A percentile compares a stretch with the other conserved stretches of the same genome.
phyloP scores from a whole-genome alignment of 306 rosid genomes.

The Quercus bicolor region DNA sequence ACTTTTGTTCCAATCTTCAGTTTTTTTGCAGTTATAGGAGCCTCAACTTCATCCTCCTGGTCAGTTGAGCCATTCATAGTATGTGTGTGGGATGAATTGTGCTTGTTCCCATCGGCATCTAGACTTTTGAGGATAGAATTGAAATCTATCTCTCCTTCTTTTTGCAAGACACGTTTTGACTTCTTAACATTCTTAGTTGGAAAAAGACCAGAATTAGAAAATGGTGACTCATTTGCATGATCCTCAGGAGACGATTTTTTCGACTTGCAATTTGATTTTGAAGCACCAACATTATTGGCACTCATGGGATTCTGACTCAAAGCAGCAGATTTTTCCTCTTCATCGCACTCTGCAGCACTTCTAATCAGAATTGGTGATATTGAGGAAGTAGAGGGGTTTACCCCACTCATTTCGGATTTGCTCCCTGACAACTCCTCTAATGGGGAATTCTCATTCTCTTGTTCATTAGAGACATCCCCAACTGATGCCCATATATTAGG shows the following conservation, averaged over 20 bases:
- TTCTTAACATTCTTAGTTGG: constrained; percentile 30
- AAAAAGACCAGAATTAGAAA: constrained; percentile 30
- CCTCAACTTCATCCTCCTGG: constrained; percentile 31
- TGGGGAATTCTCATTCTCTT: constrained; percentile 35
- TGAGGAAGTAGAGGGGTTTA: constrained; percentile 34
- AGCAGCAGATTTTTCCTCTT: constrained; percentile 62
- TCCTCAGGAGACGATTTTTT: constrained; percentile 20
- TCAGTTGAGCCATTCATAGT: neutral
- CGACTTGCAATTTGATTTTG: constrained; percentile 26
- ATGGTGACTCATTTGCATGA: constrained; percentile 20
- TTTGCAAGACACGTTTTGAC: constrained; percentile 29
- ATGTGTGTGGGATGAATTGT: neutral
- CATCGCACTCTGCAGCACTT: constrained; percentile 81
- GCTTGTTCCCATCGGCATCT: constrained; percentile 3
- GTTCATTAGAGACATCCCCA: constrained; percentile 22
- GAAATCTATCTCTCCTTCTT: constrained; percentile 20
- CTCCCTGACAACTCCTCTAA: constrained; percentile 32
- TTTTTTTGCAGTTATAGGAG: constrained; percentile 26
- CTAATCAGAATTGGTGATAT: constrained; percentile 68
- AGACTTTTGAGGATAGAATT: constrained; percentile 17
- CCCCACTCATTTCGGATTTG: constrained; percentile 29
- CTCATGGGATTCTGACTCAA: constrained; percentile 33
- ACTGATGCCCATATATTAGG: constrained; percentile 46
- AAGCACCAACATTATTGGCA: constrained; percentile 16
- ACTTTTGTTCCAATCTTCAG: constrained; percentile 69